Percentiles rank a stretch among this genome's conserved stretches.
Evolutionary conservation across 2,329 filamentous ascomycete species (phyloP).

Genomic region (Fusarium nanum): DNA sequence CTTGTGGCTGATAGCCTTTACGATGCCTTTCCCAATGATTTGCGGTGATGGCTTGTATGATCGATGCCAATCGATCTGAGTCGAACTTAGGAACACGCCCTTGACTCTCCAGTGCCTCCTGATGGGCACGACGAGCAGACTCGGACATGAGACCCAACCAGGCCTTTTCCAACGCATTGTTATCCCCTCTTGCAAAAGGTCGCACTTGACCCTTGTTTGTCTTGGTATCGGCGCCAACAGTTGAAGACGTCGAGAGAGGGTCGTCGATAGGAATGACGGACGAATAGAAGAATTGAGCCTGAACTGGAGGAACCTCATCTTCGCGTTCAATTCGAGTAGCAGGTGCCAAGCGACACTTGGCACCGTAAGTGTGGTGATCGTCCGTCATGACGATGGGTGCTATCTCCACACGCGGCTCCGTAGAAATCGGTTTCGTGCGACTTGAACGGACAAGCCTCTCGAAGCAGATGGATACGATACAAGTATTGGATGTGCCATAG

Average conservation of each 20-base stretch:
- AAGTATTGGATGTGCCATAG: constrained; percentile 37
- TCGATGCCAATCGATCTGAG: constrained; percentile 34
- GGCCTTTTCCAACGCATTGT: constrained; percentile 80
- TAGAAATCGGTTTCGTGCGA: constrained; percentile 1
- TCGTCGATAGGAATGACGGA: constrained; percentile 88
- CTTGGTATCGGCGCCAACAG: constrained; percentile 63
- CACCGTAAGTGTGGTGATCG: constrained; percentile 66
- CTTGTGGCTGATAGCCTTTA: constrained; percentile 50
- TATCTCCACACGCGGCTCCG: constrained; percentile 16
- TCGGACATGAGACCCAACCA: constrained; percentile 73
- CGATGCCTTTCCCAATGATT: constrained; percentile 62
- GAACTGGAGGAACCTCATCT: constrained; percentile 67
- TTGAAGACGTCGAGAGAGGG: constrained; percentile 75
- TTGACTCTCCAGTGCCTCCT: constrained; percentile 46
- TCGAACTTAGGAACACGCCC: constrained; percentile 23
- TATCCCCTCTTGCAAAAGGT: constrained; percentile 84
- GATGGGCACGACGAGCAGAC: constrained; percentile 61
- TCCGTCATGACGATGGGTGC: constrained; percentile 34
- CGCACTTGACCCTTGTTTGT: constrained; percentile 71
- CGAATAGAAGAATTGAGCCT: constrained; percentile 86
- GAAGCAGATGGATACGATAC: constrained; percentile 26
- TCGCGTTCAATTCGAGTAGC: constrained; percentile 54
- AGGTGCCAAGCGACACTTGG: constrained; percentile 68
- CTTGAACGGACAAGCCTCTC: constrained; percentile 17
- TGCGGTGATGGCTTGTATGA: constrained; percentile 58